Base-by-base conservation (phyloP, 176 grass and related monocot genomes). In the Tuctoria greenei region DNA sequence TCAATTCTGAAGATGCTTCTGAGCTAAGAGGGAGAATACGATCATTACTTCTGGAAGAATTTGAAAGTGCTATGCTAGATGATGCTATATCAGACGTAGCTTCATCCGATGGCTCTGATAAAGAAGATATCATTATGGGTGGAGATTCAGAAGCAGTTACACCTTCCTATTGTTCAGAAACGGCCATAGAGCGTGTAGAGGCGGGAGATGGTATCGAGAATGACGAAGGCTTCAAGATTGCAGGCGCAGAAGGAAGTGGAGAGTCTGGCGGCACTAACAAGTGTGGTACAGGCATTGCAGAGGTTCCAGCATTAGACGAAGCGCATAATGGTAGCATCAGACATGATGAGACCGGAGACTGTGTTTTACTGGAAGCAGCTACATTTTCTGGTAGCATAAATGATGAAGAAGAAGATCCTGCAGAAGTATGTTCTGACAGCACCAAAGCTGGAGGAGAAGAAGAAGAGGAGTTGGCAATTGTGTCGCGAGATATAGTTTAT, bases 1-100 rank as follows among this genome's bases (percentile, higher is more conserved):
- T 97, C 71, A 86, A 80, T 75, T 67, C 93, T 46, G 93, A 93
- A 83, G 81, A 68, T 41, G 88, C 88, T 85, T 97, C 90, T 55
- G 61, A 21, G 26, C 74, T 97, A 77, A 87, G 93, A 74, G 55
- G 17, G 15, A 69, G 38, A 71, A 91, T 97, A 88, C 79, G 52
- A 49, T 24, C 46, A 50, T 83, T 91, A 41, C 81, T 97, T 43
- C 27, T 85, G 55, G 56, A 91, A 83, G 75, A 87, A 64, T 84
- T 97, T 85, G 60, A 59, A 69, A 80, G 35, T 83, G 77, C 69
- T 15, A 81, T 50, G 61, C 27, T 87, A 18, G 61, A 85, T 67
- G 34, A 84, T 60, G 71, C 41, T 63, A 35, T 78, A 49, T 61
- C 63, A 74, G 70, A 80, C 14, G 73, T 52, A 43, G 37, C 26